Evolutionary conservation across 2,329 filamentous ascomycete genomes (phyloP), one percentile per base, ranked within the genome.

Genomic region (Hymenoscyphus linearis): DNA sequence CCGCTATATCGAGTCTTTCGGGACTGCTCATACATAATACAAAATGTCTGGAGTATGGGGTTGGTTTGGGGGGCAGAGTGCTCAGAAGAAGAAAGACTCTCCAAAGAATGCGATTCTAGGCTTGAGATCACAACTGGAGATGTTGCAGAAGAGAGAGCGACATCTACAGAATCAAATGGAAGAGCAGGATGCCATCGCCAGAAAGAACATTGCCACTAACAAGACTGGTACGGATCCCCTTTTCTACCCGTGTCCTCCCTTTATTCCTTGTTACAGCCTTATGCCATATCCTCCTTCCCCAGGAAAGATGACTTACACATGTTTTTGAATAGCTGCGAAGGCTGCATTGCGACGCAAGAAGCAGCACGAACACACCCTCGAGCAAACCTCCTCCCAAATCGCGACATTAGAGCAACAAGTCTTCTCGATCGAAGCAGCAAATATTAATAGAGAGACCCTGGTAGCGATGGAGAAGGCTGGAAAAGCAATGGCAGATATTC

Each of bases 371-470:
- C 89, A 93, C 76, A 91, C 90, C 60, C 85, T 97, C 62, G 91
- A 96, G 68, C 93, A 97, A 78, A 98, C 93, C 1, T 83, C 85
- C 62, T 85, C 89, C 35, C 93, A 98, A 78, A 96, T 98, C 72
- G 85, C 87, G 70, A 96, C 95, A 25, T 82, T 99, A 52, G 95
- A 99, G 76, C 89, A 93, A 73, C 92, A 99, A 76, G 96, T 98
- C 73, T 95, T 95, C 76, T 88, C 90, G 63, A 98, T 99, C 79
- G 95, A 99, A 77, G 91, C 93, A 55, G 95, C 95, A 64, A 99
- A 98, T 75, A 97, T 99, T 80, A 99, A 99, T 82, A 88, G 93
- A 78, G 93, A 97, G 81, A 99, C 95, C 13, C 81, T 98, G 66
- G 85, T 88, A 68, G 93, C 93, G 7, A 97, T 99, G 92, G 88